Conservation (phyloP, 345 rosid species). For the Toxicodendron radicans region DNA sequence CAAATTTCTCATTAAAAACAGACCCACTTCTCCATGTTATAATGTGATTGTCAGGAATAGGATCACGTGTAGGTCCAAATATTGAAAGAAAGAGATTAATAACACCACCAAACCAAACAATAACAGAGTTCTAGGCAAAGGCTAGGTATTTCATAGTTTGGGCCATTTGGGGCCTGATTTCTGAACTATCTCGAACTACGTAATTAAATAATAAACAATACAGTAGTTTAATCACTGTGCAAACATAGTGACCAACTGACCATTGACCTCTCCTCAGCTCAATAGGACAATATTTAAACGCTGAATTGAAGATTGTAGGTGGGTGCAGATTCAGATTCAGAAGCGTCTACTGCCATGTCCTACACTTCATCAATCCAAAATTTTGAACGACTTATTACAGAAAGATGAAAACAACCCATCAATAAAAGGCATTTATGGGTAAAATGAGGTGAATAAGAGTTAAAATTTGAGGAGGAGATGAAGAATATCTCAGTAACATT, state of each 20-base stretch:
- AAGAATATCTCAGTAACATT: neutral
- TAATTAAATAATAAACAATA: neutral
- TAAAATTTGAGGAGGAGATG: neutral
- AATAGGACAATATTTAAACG: neutral
- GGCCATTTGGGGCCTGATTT: slow-evolving; percentile 5
- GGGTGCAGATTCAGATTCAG: neutral
- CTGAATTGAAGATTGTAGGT: neutral
- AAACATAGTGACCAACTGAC: neutral
- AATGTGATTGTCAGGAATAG: neutral
- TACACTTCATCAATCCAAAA: neutral
- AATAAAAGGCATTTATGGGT: too few species aligned
- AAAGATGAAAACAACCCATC: neutral
- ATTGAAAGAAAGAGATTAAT: neutral
- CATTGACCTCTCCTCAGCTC: neutral
- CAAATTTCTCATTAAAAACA: too few species aligned
- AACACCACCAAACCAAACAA: neutral
- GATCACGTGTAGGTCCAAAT: neutral
- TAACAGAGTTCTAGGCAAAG: neutral
- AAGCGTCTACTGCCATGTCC: neutral
- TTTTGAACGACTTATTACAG: neutral
- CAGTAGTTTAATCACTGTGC: neutral
- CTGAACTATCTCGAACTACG: neutral
- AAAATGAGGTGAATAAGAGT: neutral
- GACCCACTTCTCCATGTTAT: neutral
- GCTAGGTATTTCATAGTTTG: neutral